Base-by-base conservation (phyloP, 2,329 filamentous ascomycete genomes). In the Exophiala alcalophila region DNA sequence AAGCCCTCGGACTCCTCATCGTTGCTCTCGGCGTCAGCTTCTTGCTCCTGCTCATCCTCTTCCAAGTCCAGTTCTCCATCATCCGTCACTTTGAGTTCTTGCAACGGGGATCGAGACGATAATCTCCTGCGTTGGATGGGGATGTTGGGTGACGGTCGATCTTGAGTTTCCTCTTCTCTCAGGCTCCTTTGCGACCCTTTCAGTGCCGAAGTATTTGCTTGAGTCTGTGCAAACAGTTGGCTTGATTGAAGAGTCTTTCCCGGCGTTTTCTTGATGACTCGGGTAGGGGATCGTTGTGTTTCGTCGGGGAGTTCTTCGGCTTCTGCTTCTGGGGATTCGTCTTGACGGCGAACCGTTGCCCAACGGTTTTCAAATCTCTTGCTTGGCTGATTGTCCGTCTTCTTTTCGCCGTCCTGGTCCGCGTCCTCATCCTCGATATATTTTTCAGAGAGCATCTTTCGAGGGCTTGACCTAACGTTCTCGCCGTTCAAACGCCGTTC, bases 141-240 rank as follows among this genome's bases (percentile, higher is more conserved):
- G 16, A 55, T 47, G 10, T 46, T 40, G 5, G 52, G 52, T n/a
- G 52, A 55, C 4, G 50, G 52, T 32, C 39, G 40, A 27, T 53
- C 47, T 23, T 54, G 45, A 18, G 31, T 43, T 24, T 18, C 40
- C 19, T 40, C 34, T 14, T 29, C 21, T 21, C 15, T 31, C n/a
- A 14, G 20, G 9, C 14, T 33, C 24, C 27, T 35, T 11, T 36
- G 36, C 10, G 49, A 34, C 3, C 32, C 24, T 16, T 39, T 40
- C 11, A 50, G 23, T 12, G 47, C 50, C 2, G 52, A 55, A 7
- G 50, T 55, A 27, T 53, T 47, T 8, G 39, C 44, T 19, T 55
- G 52, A 6, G 52, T 55, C 24, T 49, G 44, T 3, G 41, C 40
- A 16, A 55, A 53, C 4, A 49, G 10, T 27, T 55, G 52, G 30